phyloP scores from a whole-genome alignment of 2,329 filamentous ascomycete genomes.

The Curvularia verruculosa region DNA sequence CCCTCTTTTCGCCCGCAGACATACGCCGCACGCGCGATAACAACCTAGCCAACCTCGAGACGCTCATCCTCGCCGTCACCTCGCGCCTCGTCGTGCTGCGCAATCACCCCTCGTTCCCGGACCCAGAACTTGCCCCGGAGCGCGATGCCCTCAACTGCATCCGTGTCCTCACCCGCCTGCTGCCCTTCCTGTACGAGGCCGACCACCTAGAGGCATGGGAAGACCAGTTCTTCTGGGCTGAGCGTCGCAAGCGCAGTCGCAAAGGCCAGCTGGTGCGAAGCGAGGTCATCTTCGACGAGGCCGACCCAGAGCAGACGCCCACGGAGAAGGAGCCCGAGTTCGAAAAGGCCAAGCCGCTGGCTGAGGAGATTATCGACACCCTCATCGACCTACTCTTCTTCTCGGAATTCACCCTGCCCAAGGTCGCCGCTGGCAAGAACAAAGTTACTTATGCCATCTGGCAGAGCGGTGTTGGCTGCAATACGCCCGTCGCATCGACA shows the following conservation, averaged over 20 bases:
- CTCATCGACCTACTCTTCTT: conserved; percentile 90
- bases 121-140: conserved; percentile 81
- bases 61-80: conserved; percentile 81
- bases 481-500: conserved; percentile 82
- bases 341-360: conserved; percentile 83
- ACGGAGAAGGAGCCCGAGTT: conserved; percentile 65
- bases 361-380: conserved; percentile 90
- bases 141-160: conserved; percentile 94
- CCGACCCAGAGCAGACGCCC: conserved; percentile 58
- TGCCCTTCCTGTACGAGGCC: conserved; percentile 91
- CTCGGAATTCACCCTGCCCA: conserved; percentile 83
- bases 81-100: conserved; percentile 81
- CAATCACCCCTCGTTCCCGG: conserved; percentile 89
- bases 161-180: conserved; percentile 82
- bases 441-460: conserved; percentile 95
- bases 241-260: conserved; percentile 66
- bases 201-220: conserved; percentile 86
- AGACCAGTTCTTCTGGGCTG: conserved; percentile 89
- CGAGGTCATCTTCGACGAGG: conserved; percentile 86
- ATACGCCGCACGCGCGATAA: conserved; percentile 87
- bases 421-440: conserved; percentile 69
- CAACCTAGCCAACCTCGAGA: conserved; percentile 87
- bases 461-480: conserved; percentile 97
- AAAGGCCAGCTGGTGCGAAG: conserved; percentile 56
- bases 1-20: conserved; percentile 79